phyloP scores from a whole-genome alignment of 257 asterid species.

The Solanum ossicruentum region DNA sequence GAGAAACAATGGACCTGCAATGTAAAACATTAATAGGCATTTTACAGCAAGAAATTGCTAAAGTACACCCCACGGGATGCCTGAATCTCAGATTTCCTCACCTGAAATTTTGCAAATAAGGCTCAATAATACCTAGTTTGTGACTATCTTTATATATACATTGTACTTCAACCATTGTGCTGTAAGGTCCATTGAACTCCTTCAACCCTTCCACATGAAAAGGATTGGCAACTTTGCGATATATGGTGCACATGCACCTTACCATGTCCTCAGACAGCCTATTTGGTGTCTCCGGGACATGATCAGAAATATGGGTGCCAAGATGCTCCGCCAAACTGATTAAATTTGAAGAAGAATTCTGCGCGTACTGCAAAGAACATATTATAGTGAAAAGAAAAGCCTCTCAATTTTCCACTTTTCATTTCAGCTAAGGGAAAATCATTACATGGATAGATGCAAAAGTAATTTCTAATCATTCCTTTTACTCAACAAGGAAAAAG shows the following conservation, averaged over 20 bases:
- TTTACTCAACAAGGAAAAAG: neutral
- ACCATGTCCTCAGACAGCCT: constrained; percentile 90
- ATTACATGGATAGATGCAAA: neutral
- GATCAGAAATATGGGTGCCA: constrained; percentile 78
- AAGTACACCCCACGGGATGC: neutral
- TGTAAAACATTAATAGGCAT: constrained; percentile 33
- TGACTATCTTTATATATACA: too few relatives aligned
- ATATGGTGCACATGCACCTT: constrained; percentile 42
- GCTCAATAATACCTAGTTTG: too few relatives aligned
- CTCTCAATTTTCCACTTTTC: neutral
- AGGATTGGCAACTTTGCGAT: constrained; percentile 64
- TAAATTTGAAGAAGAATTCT: constrained; percentile 46
- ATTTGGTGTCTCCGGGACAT: constrained; percentile 67
- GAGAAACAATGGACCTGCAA: constrained; percentile 70
- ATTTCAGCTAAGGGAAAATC: neutral
- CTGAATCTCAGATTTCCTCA: constrained; percentile 48
- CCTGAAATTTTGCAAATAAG: constrained; percentile 51
- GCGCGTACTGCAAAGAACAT: constrained; percentile 40
- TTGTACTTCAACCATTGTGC: too few relatives aligned
- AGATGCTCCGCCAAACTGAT: constrained; percentile 95
- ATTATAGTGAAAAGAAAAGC: neutral
- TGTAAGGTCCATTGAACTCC: too few relatives aligned
- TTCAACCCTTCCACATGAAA: too few relatives aligned
- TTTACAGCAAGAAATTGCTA: neutral
- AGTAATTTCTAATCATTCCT: neutral